Evolutionary conservation across 2,329 filamentous ascomycete species (phyloP).

Genomic region (Aspergillus transmontanensis): DNA sequence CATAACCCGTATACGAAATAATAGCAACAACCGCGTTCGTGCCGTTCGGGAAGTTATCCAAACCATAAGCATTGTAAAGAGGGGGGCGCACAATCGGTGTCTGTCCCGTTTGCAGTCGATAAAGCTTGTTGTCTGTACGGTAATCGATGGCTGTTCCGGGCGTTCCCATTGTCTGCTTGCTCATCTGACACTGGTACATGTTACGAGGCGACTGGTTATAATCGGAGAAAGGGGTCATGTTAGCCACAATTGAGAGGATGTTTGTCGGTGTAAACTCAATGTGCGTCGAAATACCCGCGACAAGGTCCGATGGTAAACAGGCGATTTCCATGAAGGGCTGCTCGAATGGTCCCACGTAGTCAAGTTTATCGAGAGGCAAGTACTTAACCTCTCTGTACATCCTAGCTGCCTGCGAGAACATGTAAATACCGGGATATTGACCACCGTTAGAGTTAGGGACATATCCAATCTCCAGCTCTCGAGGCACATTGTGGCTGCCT

Average conservation of each 20-base stretch:
- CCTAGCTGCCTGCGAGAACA: slow-evolving; percentile 80
- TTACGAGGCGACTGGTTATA: slow-evolving; percentile 98
- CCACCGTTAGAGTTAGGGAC: slow-evolving; percentile 85
- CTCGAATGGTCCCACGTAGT: slow-evolving; percentile 90
- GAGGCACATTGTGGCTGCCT: slow-evolving; percentile 75
- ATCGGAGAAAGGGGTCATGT: slow-evolving; percentile 98
- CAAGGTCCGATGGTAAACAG: slow-evolving; percentile 82
- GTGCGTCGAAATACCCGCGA: slow-evolving; percentile 86
- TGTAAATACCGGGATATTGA: slow-evolving; percentile 95
- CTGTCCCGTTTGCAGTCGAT: slow-evolving; percentile 91
- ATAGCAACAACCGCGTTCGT: slow-evolving; percentile 95
- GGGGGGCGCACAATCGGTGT: slow-evolving; percentile 91
- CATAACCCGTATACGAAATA: slow-evolving; percentile 97
- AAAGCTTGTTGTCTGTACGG: slow-evolving; percentile 96
- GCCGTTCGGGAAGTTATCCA: slow-evolving; percentile 98
- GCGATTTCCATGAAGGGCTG: slow-evolving; percentile 99
- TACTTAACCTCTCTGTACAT: slow-evolving; percentile 95
- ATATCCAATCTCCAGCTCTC: slow-evolving; percentile 87
- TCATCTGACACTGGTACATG: slow-evolving; percentile 99
- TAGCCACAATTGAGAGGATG: slow-evolving; percentile 94
- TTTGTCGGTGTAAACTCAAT: slow-evolving; percentile 94
- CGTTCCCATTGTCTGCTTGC: slow-evolving; percentile 98
- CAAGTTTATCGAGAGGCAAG: slow-evolving; percentile 78
- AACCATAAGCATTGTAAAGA: slow-evolving; percentile 91
- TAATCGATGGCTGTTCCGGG: slow-evolving; percentile 81